Base-by-base conservation (phyloP, 2,329 filamentous ascomycete species). In the Seiridium unicorne region DNA sequence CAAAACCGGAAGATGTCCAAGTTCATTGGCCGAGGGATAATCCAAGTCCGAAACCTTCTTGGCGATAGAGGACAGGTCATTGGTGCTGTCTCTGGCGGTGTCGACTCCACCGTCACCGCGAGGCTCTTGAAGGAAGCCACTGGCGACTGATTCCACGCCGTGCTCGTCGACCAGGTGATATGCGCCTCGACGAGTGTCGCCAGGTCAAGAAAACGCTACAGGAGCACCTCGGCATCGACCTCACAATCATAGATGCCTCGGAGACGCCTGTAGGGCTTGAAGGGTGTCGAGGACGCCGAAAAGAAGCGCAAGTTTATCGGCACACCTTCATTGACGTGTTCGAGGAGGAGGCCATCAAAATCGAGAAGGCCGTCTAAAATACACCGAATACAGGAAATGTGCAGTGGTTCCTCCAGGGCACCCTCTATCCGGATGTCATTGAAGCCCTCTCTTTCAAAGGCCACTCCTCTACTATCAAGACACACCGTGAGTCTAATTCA, bases 381-480 rank as follows among this genome's bases (percentile, higher is more conserved):
- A 88, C 89, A 0, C 75, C 81, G 1, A 81, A 83, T 58, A 87
- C 87, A n/a, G 91, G 90, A 40, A 88, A 89, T 68, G 89, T 97
- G 44, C 86, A 92, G 68, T 97, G 86, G 83, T 90, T 97, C 70
- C 81, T 97, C 8, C 93, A 97, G 76, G 92, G 93, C 18, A 95
- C 91, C 7, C 81, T 95, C 32, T 94, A 92, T 75, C 38, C 38
- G 38, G 38, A 8, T 42, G 7, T 42, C 13, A 42, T 42, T 13
- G 2, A 42, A 13, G 13, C 38, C 7, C 1, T 13, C 38, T 42
- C 2, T 13, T 42, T 42, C 38, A 42, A 42, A 13, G 18, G 18
- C 18, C 18, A 26, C 18, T 42, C 38, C 13, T 42, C 38, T 7
- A 42, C 38, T 7, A 42, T 42, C 38, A 42, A 42, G 38, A 42